Evolutionary conservation across 2,329 filamentous ascomycete species (phyloP), one percentile per base, ranked within the genome.

Genomic region (Grosmannia clavigera): DNA sequence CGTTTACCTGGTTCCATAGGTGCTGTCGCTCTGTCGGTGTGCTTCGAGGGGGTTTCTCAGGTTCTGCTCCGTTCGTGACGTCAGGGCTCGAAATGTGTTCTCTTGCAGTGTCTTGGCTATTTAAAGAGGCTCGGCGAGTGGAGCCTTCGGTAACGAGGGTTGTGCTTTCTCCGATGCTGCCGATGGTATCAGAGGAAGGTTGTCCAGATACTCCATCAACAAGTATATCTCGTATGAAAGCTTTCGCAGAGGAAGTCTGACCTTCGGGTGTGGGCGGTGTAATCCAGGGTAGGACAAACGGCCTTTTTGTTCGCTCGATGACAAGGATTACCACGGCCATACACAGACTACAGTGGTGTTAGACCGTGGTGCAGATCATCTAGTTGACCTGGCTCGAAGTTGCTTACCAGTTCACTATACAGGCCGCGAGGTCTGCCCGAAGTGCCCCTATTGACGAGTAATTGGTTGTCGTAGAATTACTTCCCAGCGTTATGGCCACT

Each of bases 221-320:
- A 10, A 63, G 43, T 25, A 64, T 63, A 2, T 62, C 60, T 2
- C 60, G 55, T 9, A 63, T 64, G 29, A 65, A 53, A 1, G 62
- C 59, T 40, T 61, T 64, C 25, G 62, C 64, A 5, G 54, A 59
- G 4, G 40, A 50, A 7, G 57, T 58, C 54, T 61, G 59, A 7
- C 48, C 46, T 27, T 60, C 52, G 11, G 60, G 59, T 3, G 58
- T 38, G 1, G 61, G 58, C 3, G 65, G 64, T 10, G 66, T 64
- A 27, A 68, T 52, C 62, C 64, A 65, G 3, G 64, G 65, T 12
- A 68, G 60, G 19, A 61, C 61, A 59, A 67, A 68, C 1, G 66
- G 66, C 25, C 57, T 56, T 1, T 19, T 31, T 1, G 58, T 61
- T 25, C 61, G 59, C 60, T 66, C 63, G 35, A 65, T 59, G 14